Conservation (phyloP, 1,284 basidiomycete species). For the Cutaneotrichosporon cyanovorans region DNA sequence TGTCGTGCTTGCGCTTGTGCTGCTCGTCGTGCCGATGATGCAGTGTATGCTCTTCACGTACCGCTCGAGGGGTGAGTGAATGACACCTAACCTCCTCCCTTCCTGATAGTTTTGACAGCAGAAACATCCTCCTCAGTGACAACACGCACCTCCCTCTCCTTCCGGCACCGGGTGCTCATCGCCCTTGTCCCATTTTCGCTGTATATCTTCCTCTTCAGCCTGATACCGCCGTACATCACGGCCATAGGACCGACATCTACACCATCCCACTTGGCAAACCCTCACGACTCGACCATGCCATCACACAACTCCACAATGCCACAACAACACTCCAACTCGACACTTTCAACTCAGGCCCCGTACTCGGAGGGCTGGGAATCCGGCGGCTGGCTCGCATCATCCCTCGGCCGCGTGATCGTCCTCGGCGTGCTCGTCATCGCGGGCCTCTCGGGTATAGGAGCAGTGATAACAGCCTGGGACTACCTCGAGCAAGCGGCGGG, state of each 20-base stretch:
- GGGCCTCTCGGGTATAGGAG: constrained; percentile 42
- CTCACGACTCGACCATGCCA: not conserved
- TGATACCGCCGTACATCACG: constrained; percentile 43
- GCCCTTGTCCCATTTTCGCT: constrained; percentile 41
- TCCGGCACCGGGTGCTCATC: constrained; percentile 33
- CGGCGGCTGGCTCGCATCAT: constrained; percentile 41
- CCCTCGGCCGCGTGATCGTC: constrained; percentile 41
- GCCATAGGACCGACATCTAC: constrained; percentile 8
- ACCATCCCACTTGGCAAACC: not conserved
- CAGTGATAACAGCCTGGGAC: constrained; percentile 41
- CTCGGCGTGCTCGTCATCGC: constrained; percentile 43
- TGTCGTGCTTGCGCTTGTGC: constrained; percentile 36
- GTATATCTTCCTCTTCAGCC: constrained; percentile 44
- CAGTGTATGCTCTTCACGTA: constrained; percentile 45
- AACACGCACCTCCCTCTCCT: constrained; percentile 20
- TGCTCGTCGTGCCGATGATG: constrained; percentile 39
- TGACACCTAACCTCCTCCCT: not conserved
- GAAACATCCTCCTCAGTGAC: constrained; percentile 10
- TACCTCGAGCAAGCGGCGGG: constrained; percentile 35
- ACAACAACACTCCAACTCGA: not conserved
- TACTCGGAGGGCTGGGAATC: constrained; percentile 32
- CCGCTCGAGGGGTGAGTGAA: constrained; percentile 31
- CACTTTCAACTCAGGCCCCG: constrained; percentile 17
- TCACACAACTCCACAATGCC: too few relatives aligned
- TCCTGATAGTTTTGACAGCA: too few relatives aligned